These are phyloP conservation scores for Ascochyta pisi DNA, from an alignment of 2,329 filamentous ascomycete genomes.

Conservation along the genomic window DNA sequence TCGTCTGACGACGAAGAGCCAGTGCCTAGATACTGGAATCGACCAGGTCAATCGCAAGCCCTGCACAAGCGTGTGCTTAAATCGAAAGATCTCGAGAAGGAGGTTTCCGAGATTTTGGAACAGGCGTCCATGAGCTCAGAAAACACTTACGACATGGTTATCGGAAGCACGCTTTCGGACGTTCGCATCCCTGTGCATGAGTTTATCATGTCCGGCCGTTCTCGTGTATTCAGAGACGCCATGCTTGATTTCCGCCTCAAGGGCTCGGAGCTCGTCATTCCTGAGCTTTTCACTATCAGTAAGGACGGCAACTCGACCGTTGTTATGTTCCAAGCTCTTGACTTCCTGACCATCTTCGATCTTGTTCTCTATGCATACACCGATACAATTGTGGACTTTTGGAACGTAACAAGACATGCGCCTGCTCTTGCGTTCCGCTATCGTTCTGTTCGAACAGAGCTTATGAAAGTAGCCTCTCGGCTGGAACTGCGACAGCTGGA, in stretches of 20 bases:
- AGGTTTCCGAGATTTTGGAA: constrained; percentile 60
- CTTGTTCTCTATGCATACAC: constrained; percentile 81
- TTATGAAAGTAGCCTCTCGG: constrained; percentile 83
- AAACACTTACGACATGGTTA: constrained; percentile 52
- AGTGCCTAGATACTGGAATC: constrained; percentile 58
- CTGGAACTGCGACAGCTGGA: constrained; percentile 77
- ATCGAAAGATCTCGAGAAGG: constrained; percentile 70
- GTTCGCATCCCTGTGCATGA: constrained; percentile 80
- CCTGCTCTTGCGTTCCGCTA: constrained; percentile 73
- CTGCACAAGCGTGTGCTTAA: constrained; percentile 66
- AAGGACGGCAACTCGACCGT: constrained; percentile 60
- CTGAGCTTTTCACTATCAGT: constrained; percentile 67
- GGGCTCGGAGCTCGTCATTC: constrained; percentile 60
- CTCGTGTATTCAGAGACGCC: constrained; percentile 66
- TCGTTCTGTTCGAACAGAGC: constrained; percentile 78
- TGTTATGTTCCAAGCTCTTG: constrained; percentile 72
- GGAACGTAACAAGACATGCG: constrained; percentile 76
- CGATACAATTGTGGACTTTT: constrained; percentile 81
- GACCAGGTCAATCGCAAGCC: constrained; percentile 55
- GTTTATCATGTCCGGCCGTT: constrained; percentile 80
- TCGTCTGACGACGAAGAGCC: constrained; percentile 54
- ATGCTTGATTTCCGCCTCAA: constrained; percentile 65
- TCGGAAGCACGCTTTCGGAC: constrained; percentile 67
- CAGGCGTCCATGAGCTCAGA: constrained; percentile 47
- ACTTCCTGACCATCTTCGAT: constrained; percentile 81